Evolutionary conservation across 179 eudicot genomes (phyloP), one percentile per base, ranked within the genome.

Genomic region (Camellia oleifera): DNA sequence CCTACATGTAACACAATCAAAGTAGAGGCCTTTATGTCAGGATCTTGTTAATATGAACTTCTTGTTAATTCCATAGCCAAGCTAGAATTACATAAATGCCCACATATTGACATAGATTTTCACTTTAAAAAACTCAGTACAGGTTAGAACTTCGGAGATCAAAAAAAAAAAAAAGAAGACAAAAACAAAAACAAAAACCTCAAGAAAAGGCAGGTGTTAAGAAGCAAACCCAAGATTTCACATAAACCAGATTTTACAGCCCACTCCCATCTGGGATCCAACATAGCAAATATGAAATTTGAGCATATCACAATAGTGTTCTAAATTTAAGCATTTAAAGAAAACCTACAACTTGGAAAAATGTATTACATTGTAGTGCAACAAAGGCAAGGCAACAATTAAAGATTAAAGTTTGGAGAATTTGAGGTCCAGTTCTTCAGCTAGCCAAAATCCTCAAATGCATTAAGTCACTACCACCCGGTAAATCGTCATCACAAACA

Each of bases 1-100:
- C 68, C 54, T 65, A 40, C 56, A 80, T 54, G 62, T 5, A 75
- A 66, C 66, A 45, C 77, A 66, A 18, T 68, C 3, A 80, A 54
- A 9, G 53, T 54, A 74, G 67, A 20, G 54, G 42, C 60, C 15
- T n/a, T 52, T 20, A 6, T 20, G 61, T 40, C 72, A 10, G 77
- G n/a, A 32, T 32, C 32, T 66, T 61, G 10, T 67, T 15, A 26
- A 77, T 17, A 77, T 0, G 20, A 4, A 52, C 52, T 56, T 40
- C 15, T 32, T 57, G 15, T 32, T 32, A 63, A 12, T 54, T 74
- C 12, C 65, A 48, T 40, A 57, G 42, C 64, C 44, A 48, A 45
- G 11, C 69, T 62, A 61, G 6, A 45, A n/a, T 61, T 18, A 7
- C n/a, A 32, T 7, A 0, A 23, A 23, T 13, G 23, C 6, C 23